Evolutionary conservation across 139 green algal genomes (phyloP), one percentile per base, ranked within the genome.

Genomic region (Chlamydomonas sphaeroides): DNA sequence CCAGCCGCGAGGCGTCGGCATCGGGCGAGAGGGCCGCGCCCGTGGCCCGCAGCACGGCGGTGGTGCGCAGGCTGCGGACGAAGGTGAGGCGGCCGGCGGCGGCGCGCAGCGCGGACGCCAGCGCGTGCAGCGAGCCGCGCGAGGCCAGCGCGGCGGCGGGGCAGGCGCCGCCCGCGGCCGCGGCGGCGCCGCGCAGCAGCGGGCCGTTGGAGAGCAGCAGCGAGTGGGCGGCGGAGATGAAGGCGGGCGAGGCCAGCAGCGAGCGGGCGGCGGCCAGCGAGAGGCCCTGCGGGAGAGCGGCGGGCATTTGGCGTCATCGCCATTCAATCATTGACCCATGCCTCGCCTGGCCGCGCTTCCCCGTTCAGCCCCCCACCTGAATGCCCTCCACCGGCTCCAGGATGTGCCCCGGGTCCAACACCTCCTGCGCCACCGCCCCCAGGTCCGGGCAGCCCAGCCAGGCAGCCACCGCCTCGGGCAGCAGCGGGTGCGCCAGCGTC

Each of bases 391-490:
- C 39, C 36, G 88, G 63, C 33, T 84, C 21, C 48, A 89, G 70
- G 21, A 53, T 10, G 18, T 79, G 49, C 8, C 28, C 65, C 7
- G 35, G 63, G 39, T 88, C 88, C 63, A 87, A 53, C 28, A 59
- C 68, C 82, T 93, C 88, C 45, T 79, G 75, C 28, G 88, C 82
- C 32, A 89, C 36, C 0, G 89, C 83, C 42, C 88, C 82, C 78
- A 95, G 86, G 21, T 59, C 20, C 26, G 66, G 79, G 66, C 91
- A 90, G 39, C 87, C 86, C 65, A 94, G 81, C 81, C 67, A 71
- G 6, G 28, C n/a, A 8, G 79, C 85, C 35, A 85, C 77, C 17
- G 23, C 33, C 72, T 87, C 80, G 32, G 76, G 48, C n/a, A 93
- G 61, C 3, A 51, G 48, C 0, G 90, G 90, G 51, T 93, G 89